phyloP scores from a whole-genome alignment of 495 filamentous ascomycete species.

The Penicillium desertorum region DNA sequence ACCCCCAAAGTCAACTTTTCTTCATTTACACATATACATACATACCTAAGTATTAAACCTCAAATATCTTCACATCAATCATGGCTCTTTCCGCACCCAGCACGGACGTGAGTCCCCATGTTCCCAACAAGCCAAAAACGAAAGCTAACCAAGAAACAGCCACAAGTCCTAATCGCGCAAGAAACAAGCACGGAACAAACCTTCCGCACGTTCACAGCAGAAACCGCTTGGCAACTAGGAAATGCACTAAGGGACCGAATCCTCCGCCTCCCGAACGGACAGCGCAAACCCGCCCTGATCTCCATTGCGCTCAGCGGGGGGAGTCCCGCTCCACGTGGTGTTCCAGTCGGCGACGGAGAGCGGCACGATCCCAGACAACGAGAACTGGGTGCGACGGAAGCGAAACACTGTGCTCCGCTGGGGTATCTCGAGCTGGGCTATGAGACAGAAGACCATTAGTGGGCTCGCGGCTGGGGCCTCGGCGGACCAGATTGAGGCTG shows the following conservation, averaged over 20 bases:
- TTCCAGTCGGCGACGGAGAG: conserved; percentile 59
- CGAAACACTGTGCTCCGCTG: conserved; percentile 68
- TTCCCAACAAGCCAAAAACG: neutral
- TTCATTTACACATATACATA: neutral
- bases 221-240: conserved; percentile 67
- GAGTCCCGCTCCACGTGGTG: conserved; percentile 48
- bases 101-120: conserved; percentile 34
- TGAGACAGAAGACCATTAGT: conserved; percentile 56
- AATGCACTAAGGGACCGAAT: conserved; percentile 61
- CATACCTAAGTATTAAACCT: neutral
- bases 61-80: conserved; percentile 8
- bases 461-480: conserved; percentile 18
- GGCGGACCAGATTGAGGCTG: conserved; percentile 51
- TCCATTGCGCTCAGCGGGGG: conserved; percentile 58
- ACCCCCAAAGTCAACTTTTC: neutral
- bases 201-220: conserved; percentile 62
- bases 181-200: conserved; percentile 52
- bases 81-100: conserved; percentile 40
- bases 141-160: conserved; percentile 31
- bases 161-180: conserved; percentile 48
- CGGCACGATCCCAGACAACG: conserved; percentile 62
- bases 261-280: conserved; percentile 46
- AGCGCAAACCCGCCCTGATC: conserved; percentile 58
- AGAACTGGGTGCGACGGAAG: conserved; percentile 62
- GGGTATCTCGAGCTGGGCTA: conserved; percentile 64